These are phyloP conservation scores for Phytophthora pinifolia DNA, from an alignment of 352 stramenopile species.

Conservation along the genomic window DNA sequence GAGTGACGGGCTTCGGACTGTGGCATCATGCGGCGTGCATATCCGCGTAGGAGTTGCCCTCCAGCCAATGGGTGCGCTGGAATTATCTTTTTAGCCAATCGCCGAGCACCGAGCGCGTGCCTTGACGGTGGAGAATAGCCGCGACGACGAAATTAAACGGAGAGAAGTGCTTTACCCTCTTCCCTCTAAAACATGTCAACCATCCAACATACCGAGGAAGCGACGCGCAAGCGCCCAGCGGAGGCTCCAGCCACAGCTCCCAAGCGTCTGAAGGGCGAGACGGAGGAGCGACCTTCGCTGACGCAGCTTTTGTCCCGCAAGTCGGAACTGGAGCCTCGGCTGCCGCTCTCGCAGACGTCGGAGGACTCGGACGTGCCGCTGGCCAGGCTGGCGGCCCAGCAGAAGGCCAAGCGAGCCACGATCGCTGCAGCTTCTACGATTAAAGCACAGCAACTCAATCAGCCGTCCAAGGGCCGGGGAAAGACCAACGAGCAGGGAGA, in stretches of 20 bases:
- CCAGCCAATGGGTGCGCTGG: conserved; percentile 19
- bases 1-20: conserved; percentile 20
- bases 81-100: conserved; percentile 7
- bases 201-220: conserved; percentile 14
- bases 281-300: conserved; percentile 12
- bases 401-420: conserved; percentile 19
- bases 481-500: conserved; percentile 23
- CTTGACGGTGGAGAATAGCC: conserved; percentile 28
- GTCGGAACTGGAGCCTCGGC: conserved; percentile 11
- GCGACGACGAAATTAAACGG: conserved; percentile 8
- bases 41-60: conserved; percentile 3
- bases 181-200: conserved; percentile 19
- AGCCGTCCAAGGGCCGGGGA: neutral
- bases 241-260: neutral
- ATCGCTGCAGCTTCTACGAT: neutral
- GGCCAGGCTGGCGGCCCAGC: conserved; percentile 11
- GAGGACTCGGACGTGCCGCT: conserved; percentile 25
- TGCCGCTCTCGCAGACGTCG: conserved; percentile 18
- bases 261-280: conserved; percentile 24
- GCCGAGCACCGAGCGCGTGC: conserved; percentile 9
- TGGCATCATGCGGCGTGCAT: conserved; percentile 21
- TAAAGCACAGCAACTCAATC: conserved; percentile 1
- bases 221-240: conserved; percentile 24
- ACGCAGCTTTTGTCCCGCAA: conserved; percentile 28
- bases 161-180: too few relatives aligned